These are phyloP conservation scores for Tetrahymena elliotti DNA, from an alignment of 73 alveolate genomes.

Conservation along the genomic window DNA sequence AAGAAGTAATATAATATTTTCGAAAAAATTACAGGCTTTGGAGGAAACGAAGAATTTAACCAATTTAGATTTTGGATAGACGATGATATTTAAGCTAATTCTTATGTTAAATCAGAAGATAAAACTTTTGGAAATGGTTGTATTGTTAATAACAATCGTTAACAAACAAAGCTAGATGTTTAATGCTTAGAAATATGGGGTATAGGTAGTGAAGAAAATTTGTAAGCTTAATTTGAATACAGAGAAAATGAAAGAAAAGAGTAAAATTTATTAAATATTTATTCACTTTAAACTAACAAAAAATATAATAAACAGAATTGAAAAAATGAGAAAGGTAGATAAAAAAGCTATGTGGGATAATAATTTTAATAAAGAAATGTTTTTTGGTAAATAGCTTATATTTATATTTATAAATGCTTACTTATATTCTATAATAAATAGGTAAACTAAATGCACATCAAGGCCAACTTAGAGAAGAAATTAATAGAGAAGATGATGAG, in stretches of 20 bases:
- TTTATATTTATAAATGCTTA: neutral
- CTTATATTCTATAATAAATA: neutral
- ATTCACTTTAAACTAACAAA: neutral
- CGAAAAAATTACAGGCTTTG: neutral
- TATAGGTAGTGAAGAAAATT: constrained; percentile 19
- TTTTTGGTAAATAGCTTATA: neutral
- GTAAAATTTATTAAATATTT: neutral
- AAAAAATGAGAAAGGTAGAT: constrained; percentile 38
- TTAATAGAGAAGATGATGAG: neutral
- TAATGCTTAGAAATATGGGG: constrained; percentile 33
- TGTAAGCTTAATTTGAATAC: neutral
- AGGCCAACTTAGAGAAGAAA: neutral
- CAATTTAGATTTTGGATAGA: constrained; percentile 27
- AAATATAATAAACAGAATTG: neutral
- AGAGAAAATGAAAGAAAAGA: constrained; percentile 28
- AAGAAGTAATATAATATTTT: neutral
- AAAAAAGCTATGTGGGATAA: constrained; percentile 19
- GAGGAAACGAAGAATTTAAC: constrained; percentile 21
- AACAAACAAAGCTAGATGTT: constrained; percentile 2
- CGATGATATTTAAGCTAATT: constrained; percentile 24
- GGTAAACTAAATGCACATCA: neutral
- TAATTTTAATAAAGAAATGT: constrained; percentile 27
- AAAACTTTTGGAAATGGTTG: constrained; percentile 19
- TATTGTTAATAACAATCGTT: constrained; percentile 2
- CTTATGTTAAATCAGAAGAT: constrained; percentile 28